phyloP scores from a whole-genome alignment of 1,139 yeast species.

The Taphrina wiesneri region DNA sequence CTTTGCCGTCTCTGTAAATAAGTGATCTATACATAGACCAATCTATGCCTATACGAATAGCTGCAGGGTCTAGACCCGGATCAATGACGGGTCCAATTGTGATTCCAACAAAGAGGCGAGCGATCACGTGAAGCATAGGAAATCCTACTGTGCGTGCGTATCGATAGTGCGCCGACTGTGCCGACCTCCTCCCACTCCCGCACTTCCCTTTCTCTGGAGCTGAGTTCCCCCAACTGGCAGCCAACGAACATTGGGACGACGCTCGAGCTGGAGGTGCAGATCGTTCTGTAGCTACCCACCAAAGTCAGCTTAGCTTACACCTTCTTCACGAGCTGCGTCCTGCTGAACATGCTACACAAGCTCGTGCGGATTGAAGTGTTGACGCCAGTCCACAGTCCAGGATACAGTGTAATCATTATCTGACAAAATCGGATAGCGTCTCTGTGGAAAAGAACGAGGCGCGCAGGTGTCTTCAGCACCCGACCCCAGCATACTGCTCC shows the following conservation, averaged over 20 bases:
- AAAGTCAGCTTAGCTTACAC: not conserved
- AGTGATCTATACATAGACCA: no score
- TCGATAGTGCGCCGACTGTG: not conserved
- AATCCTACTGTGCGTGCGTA: no score
- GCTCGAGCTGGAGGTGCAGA: not conserved
- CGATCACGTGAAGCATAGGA: no score
- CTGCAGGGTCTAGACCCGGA: no score
- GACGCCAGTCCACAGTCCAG: not conserved
- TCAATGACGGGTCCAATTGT: no score
- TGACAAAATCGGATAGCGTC: not conserved
- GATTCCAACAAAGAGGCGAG: no score
- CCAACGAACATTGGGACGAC: not conserved
- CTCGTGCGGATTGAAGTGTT: not conserved
- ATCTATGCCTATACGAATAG: no score
- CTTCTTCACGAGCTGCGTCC: not conserved
- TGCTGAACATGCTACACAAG: not conserved
- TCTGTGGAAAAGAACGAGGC: not conserved
- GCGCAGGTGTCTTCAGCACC: not conserved
- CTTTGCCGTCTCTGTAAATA: no score
- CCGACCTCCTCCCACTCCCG: not conserved
- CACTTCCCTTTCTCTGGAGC: not conserved
- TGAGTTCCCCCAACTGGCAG: not conserved
- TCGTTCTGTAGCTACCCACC: not conserved
- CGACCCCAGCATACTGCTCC: not conserved
- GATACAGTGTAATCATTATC: not conserved